Percentiles rank a stretch among this genome's conserved stretches.
Conservation (phyloP, 2,329 filamentous ascomycete genomes). For the Fusarium foetens region DNA sequence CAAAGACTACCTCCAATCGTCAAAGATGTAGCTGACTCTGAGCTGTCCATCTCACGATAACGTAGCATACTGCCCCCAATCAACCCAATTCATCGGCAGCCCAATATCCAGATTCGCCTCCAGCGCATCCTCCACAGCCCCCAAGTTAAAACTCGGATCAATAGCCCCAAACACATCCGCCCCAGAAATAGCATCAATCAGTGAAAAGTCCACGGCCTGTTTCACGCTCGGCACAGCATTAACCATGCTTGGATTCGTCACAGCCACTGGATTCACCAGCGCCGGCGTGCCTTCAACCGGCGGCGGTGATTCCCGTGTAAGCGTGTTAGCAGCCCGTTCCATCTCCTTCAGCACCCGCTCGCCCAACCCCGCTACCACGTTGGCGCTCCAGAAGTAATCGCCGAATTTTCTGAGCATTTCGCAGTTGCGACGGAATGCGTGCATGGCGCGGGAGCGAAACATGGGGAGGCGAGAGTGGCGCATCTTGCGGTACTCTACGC, state of each 20-base stretch:
- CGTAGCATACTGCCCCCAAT: constrained; percentile 54
- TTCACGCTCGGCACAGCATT: constrained; percentile 47
- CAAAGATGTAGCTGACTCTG: constrained; percentile 8
- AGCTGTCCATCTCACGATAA: constrained; percentile 18
- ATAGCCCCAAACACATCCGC: constrained; percentile 66
- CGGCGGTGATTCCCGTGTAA: constrained; percentile 52
- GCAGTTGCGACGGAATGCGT: constrained; percentile 65
- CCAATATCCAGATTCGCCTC: constrained; percentile 66
- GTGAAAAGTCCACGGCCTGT: constrained; percentile 53
- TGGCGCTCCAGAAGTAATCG: constrained; percentile 68
- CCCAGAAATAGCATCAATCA: constrained; percentile 57
- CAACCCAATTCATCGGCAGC: constrained; percentile 62
- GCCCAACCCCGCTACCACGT: constrained; percentile 64
- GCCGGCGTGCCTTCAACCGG: constrained; percentile 33
- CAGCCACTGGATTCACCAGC: background rate
- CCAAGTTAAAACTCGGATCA: constrained; percentile 64
- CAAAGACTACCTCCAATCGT: background rate
- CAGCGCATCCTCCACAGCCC: constrained; percentile 63
- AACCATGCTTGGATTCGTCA: constrained; percentile 42
- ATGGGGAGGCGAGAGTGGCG: constrained; percentile 68
- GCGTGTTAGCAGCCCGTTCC: constrained; percentile 61
- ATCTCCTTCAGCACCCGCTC: constrained; percentile 66
- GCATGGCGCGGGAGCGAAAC: constrained; percentile 66
- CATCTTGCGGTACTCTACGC: constrained; percentile 72
- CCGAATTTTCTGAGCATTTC: constrained; percentile 62